Evolutionary conservation across 2,329 filamentous ascomycete species (phyloP).

Genomic region (Ophiostoma populinum): DNA sequence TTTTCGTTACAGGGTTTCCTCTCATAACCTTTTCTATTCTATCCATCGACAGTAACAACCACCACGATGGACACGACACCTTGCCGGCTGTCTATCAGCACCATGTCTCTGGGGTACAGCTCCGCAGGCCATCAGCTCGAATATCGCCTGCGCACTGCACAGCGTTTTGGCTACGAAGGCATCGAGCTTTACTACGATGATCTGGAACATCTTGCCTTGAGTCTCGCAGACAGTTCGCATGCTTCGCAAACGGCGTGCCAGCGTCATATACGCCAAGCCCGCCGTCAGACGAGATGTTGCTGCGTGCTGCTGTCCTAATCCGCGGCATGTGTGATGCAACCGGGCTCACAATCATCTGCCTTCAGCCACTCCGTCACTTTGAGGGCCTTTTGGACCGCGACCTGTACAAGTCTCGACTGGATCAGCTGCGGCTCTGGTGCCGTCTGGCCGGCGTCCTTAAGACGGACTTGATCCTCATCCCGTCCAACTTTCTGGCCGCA

Average conservation of each 20-base stretch:
- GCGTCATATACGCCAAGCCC: no score
- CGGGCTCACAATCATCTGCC: constrained; percentile 29
- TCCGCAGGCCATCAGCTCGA: constrained; percentile 9
- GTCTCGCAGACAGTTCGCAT: neutral
- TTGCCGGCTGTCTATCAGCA: constrained; percentile 10
- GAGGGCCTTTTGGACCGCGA: constrained; percentile 38
- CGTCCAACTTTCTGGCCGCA: constrained; percentile 35
- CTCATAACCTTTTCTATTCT: no score
- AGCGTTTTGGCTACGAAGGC: constrained; percentile 27
- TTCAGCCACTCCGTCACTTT: constrained; percentile 48
- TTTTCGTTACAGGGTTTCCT: no score
- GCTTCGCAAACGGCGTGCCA: no score
- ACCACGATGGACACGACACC: neutral
- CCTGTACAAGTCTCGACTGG: constrained; percentile 29
- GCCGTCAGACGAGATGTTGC: constrained; percentile 1
- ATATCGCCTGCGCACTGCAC: constrained; percentile 7
- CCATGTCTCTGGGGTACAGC: constrained; percentile 10
- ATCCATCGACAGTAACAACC: no score
- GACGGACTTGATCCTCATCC: constrained; percentile 48
- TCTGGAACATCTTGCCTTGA: constrained; percentile 30
- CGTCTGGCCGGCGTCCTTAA: constrained; percentile 32
- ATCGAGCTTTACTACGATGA: constrained; percentile 50
- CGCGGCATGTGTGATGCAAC: constrained; percentile 27
- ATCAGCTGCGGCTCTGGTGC: constrained; percentile 42
- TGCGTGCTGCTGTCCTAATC: constrained; percentile 29